Evolutionary conservation across 352 stramenopile species (phyloP), one percentile per base, ranked within the genome.

Genomic region (Elongisporangium prolatum): DNA sequence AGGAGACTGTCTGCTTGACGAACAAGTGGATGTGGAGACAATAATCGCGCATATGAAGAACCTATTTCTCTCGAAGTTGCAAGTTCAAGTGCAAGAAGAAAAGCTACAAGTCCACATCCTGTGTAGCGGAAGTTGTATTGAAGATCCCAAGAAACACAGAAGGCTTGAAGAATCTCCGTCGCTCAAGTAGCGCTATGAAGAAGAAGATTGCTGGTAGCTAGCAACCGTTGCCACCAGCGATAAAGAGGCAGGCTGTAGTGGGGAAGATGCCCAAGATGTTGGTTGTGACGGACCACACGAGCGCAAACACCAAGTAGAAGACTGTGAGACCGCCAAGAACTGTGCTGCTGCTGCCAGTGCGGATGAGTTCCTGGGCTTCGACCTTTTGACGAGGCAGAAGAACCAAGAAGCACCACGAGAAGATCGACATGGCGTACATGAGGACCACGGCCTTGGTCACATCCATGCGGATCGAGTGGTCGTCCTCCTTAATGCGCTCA

Each of bases 391-490:
- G 38, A 7, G 67, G 68, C 25, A 76, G 38, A 47, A 75, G 21
- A 2, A 58, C 16, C 34, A 79, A 48, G 49, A 66, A 74, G 50
- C 52, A 2, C 48, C 68, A 60, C 14, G 52, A 56, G 38, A 62
- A 20, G 21, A 70, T 1, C 21, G 63, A 68, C 49, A 62, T 59
- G 34, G 20, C 51, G 52, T 67, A 66, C 52, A 54, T 67, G 21
- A 82, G 78, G 21, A 84, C 56, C 6, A 82, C 52, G 7, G 57
- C 22, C 22, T 80, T 77, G 13, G 77, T 60, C 16, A 84, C 58
- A 8, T 88, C 67, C 18, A 54, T 50, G 13, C 77, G 71, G 37
- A 77, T 67, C 1, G 47, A 50, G 47, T 61, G 24, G 53, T 54
- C 49, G 60, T 79, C 71, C 1, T 49, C 54, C 48, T 64, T 37